Evolutionary conservation across 2,329 filamentous ascomycete genomes (phyloP).

Genomic region (Hansfordia pulvinata): DNA sequence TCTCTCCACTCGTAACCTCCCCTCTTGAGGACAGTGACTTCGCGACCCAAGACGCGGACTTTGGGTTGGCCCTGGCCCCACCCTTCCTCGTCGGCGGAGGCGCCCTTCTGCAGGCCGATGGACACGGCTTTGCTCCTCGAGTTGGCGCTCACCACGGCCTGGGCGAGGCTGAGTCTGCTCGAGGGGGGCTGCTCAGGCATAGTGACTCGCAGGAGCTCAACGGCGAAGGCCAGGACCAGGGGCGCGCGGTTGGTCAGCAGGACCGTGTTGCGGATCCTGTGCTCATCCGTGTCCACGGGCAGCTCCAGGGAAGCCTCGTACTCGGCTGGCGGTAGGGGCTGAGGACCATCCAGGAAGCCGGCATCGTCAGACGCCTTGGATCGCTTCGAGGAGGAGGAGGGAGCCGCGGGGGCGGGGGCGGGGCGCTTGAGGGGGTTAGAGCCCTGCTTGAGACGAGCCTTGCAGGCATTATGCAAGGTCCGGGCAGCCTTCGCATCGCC

Average conservation of each 20-base stretch:
- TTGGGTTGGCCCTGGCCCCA: constrained; percentile 66
- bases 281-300: constrained; percentile 42
- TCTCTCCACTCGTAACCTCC: constrained; percentile 55
- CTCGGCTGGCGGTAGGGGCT: constrained; percentile 34
- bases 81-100: constrained; percentile 53
- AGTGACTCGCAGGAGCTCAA: constrained; percentile 60
- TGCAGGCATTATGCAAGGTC: constrained; percentile 38
- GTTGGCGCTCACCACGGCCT: constrained; percentile 74
- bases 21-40: constrained; percentile 63
- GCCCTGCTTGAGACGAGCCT: constrained; percentile 30
- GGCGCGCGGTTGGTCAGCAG: constrained; percentile 72
- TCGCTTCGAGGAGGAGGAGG: constrained; percentile 17
- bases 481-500: constrained; percentile 34
- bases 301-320: constrained; percentile 50
- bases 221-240: constrained; percentile 67
- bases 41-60: constrained; percentile 58
- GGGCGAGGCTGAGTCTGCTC: constrained; percentile 70
- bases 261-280: constrained; percentile 39
- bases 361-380: constrained; percentile 12
- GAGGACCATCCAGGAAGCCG: constrained; percentile 14
- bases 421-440: constrained; percentile 17
- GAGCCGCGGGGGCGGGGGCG: constrained; percentile 9
- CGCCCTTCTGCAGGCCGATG: constrained; percentile 55
- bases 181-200: constrained; percentile 78
- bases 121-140: constrained; percentile 64